A percentile compares a stretch with the other conserved stretches of the same genome.
phyloP scores from a whole-genome alignment of 2,329 filamentous ascomycete species.

The Chrysoporthe cubensis region DNA sequence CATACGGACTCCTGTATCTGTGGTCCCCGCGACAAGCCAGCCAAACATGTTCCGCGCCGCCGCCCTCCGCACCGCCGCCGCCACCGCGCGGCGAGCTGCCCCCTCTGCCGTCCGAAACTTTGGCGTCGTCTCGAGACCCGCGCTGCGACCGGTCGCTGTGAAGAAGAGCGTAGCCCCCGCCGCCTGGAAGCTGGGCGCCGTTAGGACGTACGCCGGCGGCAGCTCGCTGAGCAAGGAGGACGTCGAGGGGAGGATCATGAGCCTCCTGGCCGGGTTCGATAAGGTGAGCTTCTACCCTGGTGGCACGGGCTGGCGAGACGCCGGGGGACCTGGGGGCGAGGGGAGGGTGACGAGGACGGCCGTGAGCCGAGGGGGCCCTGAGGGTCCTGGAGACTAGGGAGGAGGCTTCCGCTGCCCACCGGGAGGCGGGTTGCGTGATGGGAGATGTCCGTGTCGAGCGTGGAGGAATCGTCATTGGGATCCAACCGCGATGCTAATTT shows the following conservation, averaged over 20 bases:
- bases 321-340: no score
- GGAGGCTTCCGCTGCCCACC: neutral
- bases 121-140: conserved; percentile 45
- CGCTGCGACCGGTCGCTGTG: conserved; percentile 49
- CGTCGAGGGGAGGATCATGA: conserved; percentile 88
- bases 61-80: conserved; percentile 74
- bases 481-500: conserved; percentile 31
- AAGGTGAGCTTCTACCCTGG: conserved; percentile 65
- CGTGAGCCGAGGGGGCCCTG: neutral
- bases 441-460: neutral
- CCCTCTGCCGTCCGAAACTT: conserved; percentile 60
- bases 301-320: neutral
- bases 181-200: conserved; percentile 62
- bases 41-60: conserved; percentile 86
- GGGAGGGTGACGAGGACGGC: neutral
- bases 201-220: conserved; percentile 85
- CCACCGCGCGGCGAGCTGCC: conserved; percentile 52
- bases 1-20: neutral
- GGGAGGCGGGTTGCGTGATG: neutral
- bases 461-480: neutral
- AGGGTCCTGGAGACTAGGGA: neutral
- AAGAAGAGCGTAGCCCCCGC: conserved; percentile 59
- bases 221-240: conserved; percentile 73
- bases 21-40: conserved; percentile 25
- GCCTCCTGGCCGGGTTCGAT: conserved; percentile 93